Base-by-base conservation (phyloP, 768 basidiomycete species). In the Agaricus subrufescens region DNA sequence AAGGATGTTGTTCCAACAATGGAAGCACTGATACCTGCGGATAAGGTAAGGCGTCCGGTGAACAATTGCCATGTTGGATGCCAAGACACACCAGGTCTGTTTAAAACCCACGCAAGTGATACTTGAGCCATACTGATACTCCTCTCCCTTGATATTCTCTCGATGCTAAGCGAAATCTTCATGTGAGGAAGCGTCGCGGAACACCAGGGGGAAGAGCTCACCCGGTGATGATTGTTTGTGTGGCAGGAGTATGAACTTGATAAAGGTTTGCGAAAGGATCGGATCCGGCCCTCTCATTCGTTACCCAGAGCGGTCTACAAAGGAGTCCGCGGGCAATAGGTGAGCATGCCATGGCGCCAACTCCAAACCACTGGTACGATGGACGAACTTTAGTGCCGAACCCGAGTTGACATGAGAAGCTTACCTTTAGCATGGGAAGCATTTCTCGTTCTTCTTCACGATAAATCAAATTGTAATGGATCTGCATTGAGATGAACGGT, bases 401-500 rank as follows among this genome's bases (percentile, higher is more conserved):
- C 19, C 4, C 4, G 25, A 14, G 31, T 23, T 23, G 10, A 46
- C 19, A 19, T 19, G 19, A 19, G 19, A 19, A n/a, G 15, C 50
- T 31, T 29, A 78, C 81, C 71, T 81, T 81, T 44, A 82, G 66
- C 0, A 76, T 78, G 0, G 85, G 85, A 60, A 83, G 79, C 77
- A 83, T 80, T 58, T 82, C 81, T 0, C 81, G 70, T 58, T 83
- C 84, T 65, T 87, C 85, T 63, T 87, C 85, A 7, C 85, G 72
- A 61, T 87, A 87, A 10, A 82, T 61, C 23, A 84, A 66, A 54
- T 67, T 81, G 64, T 86, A 78, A 60, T 82, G 80, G 61, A 86
- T 86, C 68, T 86, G 84, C 84, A 87, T 84, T 1, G 82, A 81
- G 59, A 86, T 80, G 69, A 86, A 85, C 3, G 78, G 80, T 0